These are phyloP conservation scores for Chlorella vulgaris DNA, from an alignment of 139 green algal genomes.

Conservation along the genomic window DNA sequence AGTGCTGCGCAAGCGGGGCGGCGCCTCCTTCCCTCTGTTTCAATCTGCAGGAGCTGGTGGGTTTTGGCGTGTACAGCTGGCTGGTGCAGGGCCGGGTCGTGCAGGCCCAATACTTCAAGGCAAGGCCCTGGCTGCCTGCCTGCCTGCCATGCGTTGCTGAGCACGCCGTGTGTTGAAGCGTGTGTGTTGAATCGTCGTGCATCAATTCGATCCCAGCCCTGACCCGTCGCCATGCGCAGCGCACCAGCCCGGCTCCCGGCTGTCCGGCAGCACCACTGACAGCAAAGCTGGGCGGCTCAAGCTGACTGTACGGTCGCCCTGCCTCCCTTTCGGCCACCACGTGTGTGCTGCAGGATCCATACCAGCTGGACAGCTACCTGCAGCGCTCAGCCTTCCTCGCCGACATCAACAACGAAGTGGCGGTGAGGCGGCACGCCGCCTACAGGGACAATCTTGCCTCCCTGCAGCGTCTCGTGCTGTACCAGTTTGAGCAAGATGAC, in stretches of 20 bases:
- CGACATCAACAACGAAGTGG: slow-evolving; percentile 88
- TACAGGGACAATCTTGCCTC: slow-evolving; percentile 78
- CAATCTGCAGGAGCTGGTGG: slow-evolving; percentile 49
- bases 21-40: not conserved
- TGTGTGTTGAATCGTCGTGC: too few relatives aligned
- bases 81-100: slow-evolving; percentile 75
- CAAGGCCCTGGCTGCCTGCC: not conserved
- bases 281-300: too few relatives aligned
- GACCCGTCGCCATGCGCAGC: too few relatives aligned
- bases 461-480: slow-evolving; percentile 78
- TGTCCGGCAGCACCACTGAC: too few relatives aligned
- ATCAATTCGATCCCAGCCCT: too few relatives aligned
- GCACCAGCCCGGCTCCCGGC: too few relatives aligned
- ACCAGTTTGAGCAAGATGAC: slow-evolving; percentile 80
- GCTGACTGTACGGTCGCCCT: too few relatives aligned
- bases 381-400: slow-evolving; percentile 74
- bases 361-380: slow-evolving; percentile 69
- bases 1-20: too few relatives aligned
- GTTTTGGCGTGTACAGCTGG: slow-evolving; percentile 71
- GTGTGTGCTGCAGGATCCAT: slow-evolving; percentile 74
- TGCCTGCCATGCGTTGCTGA: not conserved
- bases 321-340: too few relatives aligned
- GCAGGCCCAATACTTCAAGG: slow-evolving; percentile 91
- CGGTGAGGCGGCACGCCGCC: not conserved
- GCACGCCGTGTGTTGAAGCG: too few relatives aligned